Evolutionary conservation across 1,284 basidiomycete species (phyloP), one percentile per base, ranked within the genome.

Genomic region (Xerocomus amazonicus): DNA sequence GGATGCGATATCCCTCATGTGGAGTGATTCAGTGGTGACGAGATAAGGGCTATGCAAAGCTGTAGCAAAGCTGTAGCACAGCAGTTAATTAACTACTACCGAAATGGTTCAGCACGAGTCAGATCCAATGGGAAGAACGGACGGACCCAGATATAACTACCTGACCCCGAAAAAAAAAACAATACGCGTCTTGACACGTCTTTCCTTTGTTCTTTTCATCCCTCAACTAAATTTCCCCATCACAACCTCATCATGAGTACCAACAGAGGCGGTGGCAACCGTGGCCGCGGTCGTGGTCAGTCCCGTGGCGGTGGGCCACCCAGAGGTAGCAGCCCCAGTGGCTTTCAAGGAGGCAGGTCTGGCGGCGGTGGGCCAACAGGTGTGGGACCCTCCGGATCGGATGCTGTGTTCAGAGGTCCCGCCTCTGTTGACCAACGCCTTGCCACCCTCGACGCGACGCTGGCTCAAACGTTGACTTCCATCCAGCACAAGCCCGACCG

Each of bases 1-100:
- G 80, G 82, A 0, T 65, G 90, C 45, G 59, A 72, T 10, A 82
- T 91, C 44, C 85, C 88, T 39, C 50, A 50, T 54, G 51, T 57
- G 37, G 57, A 55, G 32, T 66, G 39, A 59, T 40, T n/a, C n/a
- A n/a, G n/a, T 6, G 29, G 3, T 17, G 35, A 33, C n/a, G n/a
- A n/a, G n/a, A n/a, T n/a, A n/a, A n/a, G n/a, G 40, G 36, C 36
- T 23, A 26, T 37, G 36, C 40, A 19, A 26, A 14, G 19, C 42
- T 34, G 42, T 34, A 10, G 32, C 16, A 10, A n/a, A 14, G 33
- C n/a, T 23, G 29, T n/a, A n/a, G n/a, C n/a, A n/a, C n/a, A n/a
- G n/a, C n/a, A n/a, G n/a, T n/a, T n/a, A n/a, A n/a, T n/a, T n/a
- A n/a, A n/a, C n/a, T n/a, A n/a, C n/a, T n/a, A n/a, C n/a, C n/a